Evolutionary conservation across 805 yeast genomes (phyloP).

Genomic region (Candida mattraensis): DNA sequence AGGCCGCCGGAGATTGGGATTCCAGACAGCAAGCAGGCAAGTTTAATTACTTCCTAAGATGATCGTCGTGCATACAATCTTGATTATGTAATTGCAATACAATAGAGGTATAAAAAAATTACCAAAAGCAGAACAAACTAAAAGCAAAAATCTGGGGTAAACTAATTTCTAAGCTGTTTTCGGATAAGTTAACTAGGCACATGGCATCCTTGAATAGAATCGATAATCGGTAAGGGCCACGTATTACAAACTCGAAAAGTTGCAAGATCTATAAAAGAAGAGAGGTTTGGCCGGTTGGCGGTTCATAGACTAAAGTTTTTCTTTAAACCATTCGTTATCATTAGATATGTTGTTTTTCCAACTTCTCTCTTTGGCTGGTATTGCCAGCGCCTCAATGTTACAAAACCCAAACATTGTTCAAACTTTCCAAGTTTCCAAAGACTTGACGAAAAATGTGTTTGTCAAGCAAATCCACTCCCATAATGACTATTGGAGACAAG

Average conservation of each 20-base stretch:
- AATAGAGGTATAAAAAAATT: neutral
- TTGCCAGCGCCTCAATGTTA: slow-evolving; percentile 1
- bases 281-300: too few relatives aligned
- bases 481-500: slow-evolving; percentile 55
- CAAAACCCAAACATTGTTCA: slow-evolving; percentile 1
- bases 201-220: too few relatives aligned
- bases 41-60: slow-evolving; percentile 72
- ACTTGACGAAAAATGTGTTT: slow-evolving; percentile 26
- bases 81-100: slow-evolving; percentile 13
- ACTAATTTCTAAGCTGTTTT: too few relatives aligned
- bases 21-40: slow-evolving; percentile 58
- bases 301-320: too few relatives aligned
- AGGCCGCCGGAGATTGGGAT: slow-evolving; percentile 37
- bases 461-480: slow-evolving; percentile 47
- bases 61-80: too few relatives aligned
- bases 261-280: too few relatives aligned
- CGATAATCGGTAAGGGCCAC: too few relatives aligned
- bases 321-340: neutral
- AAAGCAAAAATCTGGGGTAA: slow-evolving; percentile 1
- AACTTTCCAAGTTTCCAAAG: slow-evolving; percentile 10
- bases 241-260: too few relatives aligned
- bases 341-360: slow-evolving; percentile 1
- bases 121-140: neutral
- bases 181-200: too few relatives aligned
- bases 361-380: slow-evolving; percentile 1